A percentile compares a stretch with the other conserved stretches of the same genome.
Evolutionary conservation across 2,329 filamentous ascomycete genomes (phyloP).

Genomic region (Aureobasidium sp.): DNA sequence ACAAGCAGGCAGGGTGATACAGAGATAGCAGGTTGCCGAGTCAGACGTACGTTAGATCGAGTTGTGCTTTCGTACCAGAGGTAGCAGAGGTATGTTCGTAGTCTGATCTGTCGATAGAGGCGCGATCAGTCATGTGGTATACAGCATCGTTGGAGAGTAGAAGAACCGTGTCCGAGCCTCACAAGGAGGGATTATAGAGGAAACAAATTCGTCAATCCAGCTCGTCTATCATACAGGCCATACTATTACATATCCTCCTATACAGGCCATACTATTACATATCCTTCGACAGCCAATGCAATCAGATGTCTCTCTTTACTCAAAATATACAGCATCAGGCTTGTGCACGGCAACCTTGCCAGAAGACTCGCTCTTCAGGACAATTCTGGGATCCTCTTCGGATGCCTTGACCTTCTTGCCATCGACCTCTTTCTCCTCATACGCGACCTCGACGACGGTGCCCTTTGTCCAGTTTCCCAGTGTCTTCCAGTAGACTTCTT

Average conservation of each 20-base stretch:
- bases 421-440: conserved; percentile 34
- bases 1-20: neutral
- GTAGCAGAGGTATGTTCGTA: neutral
- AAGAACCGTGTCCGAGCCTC: neutral
- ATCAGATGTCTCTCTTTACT: neutral
- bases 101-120: neutral
- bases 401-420: conserved; percentile 37
- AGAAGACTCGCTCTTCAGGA: conserved; percentile 33
- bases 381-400: conserved; percentile 37
- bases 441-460: conserved; percentile 37
- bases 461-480: conserved; percentile 35
- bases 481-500: conserved; percentile 37
- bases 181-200: neutral
- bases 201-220: neutral
- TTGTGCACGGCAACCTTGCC: conserved; percentile 39
- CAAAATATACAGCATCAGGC: conserved; percentile 35
- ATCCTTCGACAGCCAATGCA: neutral
- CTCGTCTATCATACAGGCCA: neutral
- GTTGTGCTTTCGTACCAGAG: neutral
- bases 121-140: too few species aligned
- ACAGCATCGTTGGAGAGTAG: neutral
- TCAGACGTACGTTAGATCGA: neutral
- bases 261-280: neutral
- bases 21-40: neutral
- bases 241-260: neutral